phyloP scores from a whole-genome alignment of 139 green algal species.

The Deuterostichococcus epilithicus region DNA sequence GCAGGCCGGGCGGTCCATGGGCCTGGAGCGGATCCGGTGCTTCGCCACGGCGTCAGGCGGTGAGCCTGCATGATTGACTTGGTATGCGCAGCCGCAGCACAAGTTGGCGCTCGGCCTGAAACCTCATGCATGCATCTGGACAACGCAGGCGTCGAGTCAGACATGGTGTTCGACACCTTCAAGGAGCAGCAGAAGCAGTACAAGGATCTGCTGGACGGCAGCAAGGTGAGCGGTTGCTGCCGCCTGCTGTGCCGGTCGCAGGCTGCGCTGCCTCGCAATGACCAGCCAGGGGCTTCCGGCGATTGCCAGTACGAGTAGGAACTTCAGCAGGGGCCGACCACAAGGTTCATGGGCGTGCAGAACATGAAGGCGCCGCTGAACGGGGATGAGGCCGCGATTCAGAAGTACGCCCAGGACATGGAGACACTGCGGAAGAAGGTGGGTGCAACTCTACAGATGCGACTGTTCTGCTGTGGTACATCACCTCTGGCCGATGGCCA shows the following conservation, averaged over 20 bases:
- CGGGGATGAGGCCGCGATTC: slow-evolving; percentile 40
- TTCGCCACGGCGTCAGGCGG: too few relatives aligned
- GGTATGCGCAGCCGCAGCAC: background rate
- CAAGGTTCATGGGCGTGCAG: slow-evolving; percentile 13
- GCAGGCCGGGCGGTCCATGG: too few relatives aligned
- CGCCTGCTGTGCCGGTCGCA: too few relatives aligned
- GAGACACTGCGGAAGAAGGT: slow-evolving; percentile 43
- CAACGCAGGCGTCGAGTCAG: slow-evolving; percentile 23
- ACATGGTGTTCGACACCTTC: slow-evolving; percentile 45
- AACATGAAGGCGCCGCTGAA: slow-evolving; percentile 41
- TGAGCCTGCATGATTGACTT: too few relatives aligned
- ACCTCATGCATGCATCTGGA: too few relatives aligned
- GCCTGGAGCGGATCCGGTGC: too few relatives aligned
- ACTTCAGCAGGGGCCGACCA: background rate
- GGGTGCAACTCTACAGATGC: background rate
- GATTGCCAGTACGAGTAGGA: background rate
- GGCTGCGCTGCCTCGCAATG: too few relatives aligned
- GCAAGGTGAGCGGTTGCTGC: slow-evolving; percentile 28
- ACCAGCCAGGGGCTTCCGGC: background rate
- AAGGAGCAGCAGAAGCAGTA: slow-evolving; percentile 43
- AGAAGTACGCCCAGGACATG: slow-evolving; percentile 45
- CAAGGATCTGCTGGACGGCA: slow-evolving; percentile 31
- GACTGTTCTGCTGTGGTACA: too few relatives aligned
- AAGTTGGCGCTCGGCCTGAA: too few relatives aligned
- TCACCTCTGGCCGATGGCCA: too few relatives aligned